Conservation (phyloP, 23 red algal genomes). For the Rhodosorus marinus region DNA sequence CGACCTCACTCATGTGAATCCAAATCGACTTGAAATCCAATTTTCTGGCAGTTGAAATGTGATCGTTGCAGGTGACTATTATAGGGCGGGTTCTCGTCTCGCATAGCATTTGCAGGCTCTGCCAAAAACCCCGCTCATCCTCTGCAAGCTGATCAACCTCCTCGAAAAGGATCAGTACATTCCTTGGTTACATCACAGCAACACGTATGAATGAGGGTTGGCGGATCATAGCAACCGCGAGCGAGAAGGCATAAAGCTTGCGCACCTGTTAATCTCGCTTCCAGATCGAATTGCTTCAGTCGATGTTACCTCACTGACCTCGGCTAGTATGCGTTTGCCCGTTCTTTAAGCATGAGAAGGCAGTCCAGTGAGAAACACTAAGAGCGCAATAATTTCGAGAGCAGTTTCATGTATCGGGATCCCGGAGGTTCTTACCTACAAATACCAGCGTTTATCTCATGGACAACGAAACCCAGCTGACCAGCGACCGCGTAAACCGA, state of each 20-base stretch:
- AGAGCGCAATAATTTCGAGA: constrained; percentile 20
- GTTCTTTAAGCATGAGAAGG: neutral
- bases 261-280: neutral
- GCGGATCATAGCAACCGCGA: too few species aligned
- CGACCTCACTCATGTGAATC: too few species aligned
- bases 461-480: constrained; percentile 20
- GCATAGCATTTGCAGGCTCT: constrained; percentile 11
- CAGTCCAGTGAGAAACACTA: constrained; percentile 8
- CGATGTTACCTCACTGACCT: neutral
- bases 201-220: too few species aligned
- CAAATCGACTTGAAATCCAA: too few species aligned
- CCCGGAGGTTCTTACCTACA: constrained; percentile 37
- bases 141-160: constrained; percentile 33
- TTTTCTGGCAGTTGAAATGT: too few species aligned
- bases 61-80: too few species aligned
- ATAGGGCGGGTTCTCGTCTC: too few species aligned
- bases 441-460: constrained; percentile 30
- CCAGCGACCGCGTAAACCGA: constrained; percentile 16
- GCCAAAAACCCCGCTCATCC: constrained; percentile 58
- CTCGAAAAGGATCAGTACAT: constrained; percentile 37
- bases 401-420: constrained; percentile 14
- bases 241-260: neutral
- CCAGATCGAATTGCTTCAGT: neutral
- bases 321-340: neutral
- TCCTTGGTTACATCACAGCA: constrained; percentile 5